Base-by-base conservation (phyloP, 768 basidiomycete species). In the Coprinopsis sp. region DNA sequence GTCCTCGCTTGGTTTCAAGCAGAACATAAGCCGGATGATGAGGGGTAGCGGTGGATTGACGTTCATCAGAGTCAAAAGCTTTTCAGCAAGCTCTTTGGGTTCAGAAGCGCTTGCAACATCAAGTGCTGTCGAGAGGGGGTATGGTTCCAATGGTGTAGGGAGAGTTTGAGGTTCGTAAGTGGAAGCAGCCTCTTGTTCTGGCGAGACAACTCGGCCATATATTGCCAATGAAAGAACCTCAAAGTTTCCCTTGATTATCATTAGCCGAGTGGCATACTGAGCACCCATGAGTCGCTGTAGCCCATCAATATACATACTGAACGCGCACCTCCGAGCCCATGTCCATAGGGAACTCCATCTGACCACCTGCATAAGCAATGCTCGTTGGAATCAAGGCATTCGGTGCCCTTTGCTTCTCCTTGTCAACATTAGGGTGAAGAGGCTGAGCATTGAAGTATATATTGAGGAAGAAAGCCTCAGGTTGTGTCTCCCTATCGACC, bases 171-270 rank as follows among this genome's bases (percentile, higher is more conserved):
- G 70, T 48, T 73, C 64, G 58, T 79, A 78, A 11, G 62, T 57
- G 2, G 63, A 51, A 10, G 60, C 61, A 6, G 72, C 54, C 6
- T 65, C 53, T 2, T 61, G 47, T 27, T 84, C 81, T 2, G 38
- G 5, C 11, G 73, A 64, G 14, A 79, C 71, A 12, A 78, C 56
- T 25, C 86, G 76, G 12, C 76, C 76, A 53, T 79, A 78, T 25
- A 81, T 69, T 30, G 84, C 83, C 55, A 87, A 66, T 11, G 87
- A 86, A 16, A 87, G 65, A 48, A 67, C 69, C 39, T 77, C 66
- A 60, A 88, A 90, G 28, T 76, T 68, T n/a, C 88, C 89, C 56
- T 82, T 83, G 51, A 91, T 72, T 47, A 91, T 85, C 76, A 91
- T 81, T 24, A 91, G 69, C 34, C 88, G 82, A 18, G 87, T 88